Base-by-base conservation (phyloP, 2,329 filamentous ascomycete species). In the Stachybotrys elegans region DNA sequence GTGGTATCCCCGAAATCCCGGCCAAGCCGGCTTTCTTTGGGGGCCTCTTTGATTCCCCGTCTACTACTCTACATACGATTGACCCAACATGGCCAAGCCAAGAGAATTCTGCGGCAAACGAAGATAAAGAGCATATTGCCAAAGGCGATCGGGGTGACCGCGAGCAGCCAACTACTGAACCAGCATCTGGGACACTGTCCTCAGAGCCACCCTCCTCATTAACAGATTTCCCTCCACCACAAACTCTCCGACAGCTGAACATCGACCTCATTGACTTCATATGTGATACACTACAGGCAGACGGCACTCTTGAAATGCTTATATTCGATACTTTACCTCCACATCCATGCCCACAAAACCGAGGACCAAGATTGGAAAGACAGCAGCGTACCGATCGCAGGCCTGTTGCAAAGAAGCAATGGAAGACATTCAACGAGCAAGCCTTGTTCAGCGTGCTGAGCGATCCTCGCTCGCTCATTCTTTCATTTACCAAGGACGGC, bases 371-470 rank as follows among this genome's bases (percentile, higher is more conserved):
- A 49, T n/a, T n/a, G n/a, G n/a, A n/a, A n/a, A n/a, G n/a, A n/a
- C n/a, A n/a, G n/a, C n/a, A n/a, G n/a, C n/a, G n/a, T n/a, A n/a
- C n/a, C n/a, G n/a, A n/a, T n/a, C n/a, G n/a, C n/a, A n/a, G n/a
- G n/a, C n/a, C n/a, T n/a, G 17, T 49, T 6, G 54, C 53, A 2
- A 55, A 48, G 43, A 56, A 65, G 12, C 68, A 78, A 46, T 85
- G 81, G 78, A 77, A 73, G 49, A 56, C 70, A 2, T 86, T 86
- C 52, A 71, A 78, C 23, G 76, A 83, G 49, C 83, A 86, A 54
- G 79, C 76, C 40, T 63, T 86, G 6, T 86, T 84, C 57, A 76
- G 76, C 51, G 74, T 83, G 6, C 67, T 86, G 39, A 80, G 78
- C 51, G 72, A 79, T 40, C 77, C 80, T 1, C 67, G 68, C 13